These are phyloP conservation scores for Breynia disticha DNA, from an alignment of 441 rosid species.

Conservation along the genomic window DNA sequence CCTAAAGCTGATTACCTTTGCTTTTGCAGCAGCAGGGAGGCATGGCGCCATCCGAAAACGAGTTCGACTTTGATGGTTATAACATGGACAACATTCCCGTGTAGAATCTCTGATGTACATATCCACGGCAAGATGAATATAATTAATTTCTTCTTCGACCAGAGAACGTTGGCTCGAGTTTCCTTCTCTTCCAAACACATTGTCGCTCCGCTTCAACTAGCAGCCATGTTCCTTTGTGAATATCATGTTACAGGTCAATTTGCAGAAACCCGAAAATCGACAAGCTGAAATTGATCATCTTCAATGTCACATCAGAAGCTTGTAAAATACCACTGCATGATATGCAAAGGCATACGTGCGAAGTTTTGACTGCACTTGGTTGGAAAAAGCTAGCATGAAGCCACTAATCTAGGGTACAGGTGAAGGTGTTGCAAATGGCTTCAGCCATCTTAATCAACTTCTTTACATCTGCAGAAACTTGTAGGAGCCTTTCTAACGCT, in stretches of 20 bases:
- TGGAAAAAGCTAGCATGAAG: slow-evolving; percentile 21
- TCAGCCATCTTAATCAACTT: slow-evolving; percentile 16
- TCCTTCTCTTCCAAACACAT: slow-evolving; percentile 5
- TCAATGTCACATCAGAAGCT: slow-evolving; percentile 14
- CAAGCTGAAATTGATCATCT: slow-evolving; percentile 7
- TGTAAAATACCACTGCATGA: slow-evolving; percentile 25
- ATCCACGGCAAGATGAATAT: slow-evolving; percentile 15
- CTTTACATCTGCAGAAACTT: slow-evolving; percentile 28
- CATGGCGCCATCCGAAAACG: slow-evolving; percentile 43
- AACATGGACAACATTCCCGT: slow-evolving; percentile 60
- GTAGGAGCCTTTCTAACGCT: slow-evolving; percentile 40
- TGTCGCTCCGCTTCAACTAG: slow-evolving; percentile 13
- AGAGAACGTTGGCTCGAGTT: slow-evolving; percentile 13
- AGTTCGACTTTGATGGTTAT: slow-evolving; percentile 77
- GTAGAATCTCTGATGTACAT: slow-evolving; percentile 40
- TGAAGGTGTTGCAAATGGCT: slow-evolving; percentile 16
- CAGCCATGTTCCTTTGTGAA: slow-evolving; percentile 19
- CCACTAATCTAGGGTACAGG: slow-evolving; percentile 31
- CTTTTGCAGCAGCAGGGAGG: slow-evolving; percentile 51
- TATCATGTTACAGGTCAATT: slow-evolving; percentile 18
- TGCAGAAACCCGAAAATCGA: slow-evolving; percentile 6
- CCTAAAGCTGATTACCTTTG: slow-evolving; percentile 1
- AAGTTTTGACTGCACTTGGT: background rate
- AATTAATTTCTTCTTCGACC: slow-evolving; percentile 13
- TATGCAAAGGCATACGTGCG: background rate